Base-by-base conservation (phyloP, 345 rosid genomes). In the Aquilaria malaccensis region DNA sequence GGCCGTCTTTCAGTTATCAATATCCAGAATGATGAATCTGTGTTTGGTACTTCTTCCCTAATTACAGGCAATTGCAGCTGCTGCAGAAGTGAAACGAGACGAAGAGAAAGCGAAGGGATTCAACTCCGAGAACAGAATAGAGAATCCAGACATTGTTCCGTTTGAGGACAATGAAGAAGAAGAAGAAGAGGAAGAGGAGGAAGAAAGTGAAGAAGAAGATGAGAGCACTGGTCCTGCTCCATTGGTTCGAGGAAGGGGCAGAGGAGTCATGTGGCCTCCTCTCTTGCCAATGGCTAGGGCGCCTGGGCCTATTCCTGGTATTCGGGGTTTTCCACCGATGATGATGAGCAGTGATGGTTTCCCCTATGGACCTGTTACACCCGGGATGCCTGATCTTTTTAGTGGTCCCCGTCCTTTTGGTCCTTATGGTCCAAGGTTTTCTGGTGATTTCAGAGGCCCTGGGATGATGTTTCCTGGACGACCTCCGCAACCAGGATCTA, bases 61-160 rank as follows among this genome's bases (percentile, higher is more conserved):
- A 29, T n/a, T 65, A 57, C 73, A 87, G 95, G 96, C 89, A 9
- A 71, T 95, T 45, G 76, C 99, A 55, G 62, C 86, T 66, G 96
- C 94, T 46, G 97, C 96, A 5, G 99, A 95, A 78, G 74, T 89
- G 58, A 95, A 95, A 74, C 77, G 99, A 52, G 97, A 95, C 72
- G 96, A 95, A 79, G 99, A 95, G 69, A 95, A 83, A 64, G 99
- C 97, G 30, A 95, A 91, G 75, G 99, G 99, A 52, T 80, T 95
- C 57, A 81, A 81, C 78, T 83, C 89, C 45, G 97, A 88, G 43
- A 77, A 69, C 53, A 86, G 80, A 58, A 83, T 75, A 61, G 96
- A 86, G 63, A 88, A 88, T 71, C 99, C 99, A 33, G 96, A 91
- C 73, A 95, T 95, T 13, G 94, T 95, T 60, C 97, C 96, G 13